phyloP scores from a whole-genome alignment of 2,329 filamentous ascomycete genomes.

The Dendrostoma leiphaemia region DNA sequence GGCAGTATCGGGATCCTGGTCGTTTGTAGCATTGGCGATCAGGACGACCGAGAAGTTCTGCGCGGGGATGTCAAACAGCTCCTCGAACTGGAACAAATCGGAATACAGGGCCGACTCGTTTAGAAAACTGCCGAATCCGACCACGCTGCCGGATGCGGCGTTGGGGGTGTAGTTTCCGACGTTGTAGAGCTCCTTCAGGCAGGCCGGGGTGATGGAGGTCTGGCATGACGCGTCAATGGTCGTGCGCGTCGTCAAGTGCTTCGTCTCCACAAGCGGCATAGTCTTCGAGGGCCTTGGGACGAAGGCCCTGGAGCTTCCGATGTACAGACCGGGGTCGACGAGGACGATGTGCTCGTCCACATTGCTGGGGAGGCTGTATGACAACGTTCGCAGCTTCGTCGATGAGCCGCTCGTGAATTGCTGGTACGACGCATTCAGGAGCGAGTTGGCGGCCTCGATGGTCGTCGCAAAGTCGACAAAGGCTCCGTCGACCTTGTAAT shows the following conservation, averaged over 20 bases:
- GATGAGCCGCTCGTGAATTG: conserved; percentile 28
- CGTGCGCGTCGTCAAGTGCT: background rate
- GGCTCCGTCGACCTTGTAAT: conserved; percentile 31
- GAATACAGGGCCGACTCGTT: conserved; percentile 48
- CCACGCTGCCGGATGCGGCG: conserved; percentile 40
- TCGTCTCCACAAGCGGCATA: background rate
- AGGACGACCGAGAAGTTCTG: conserved; percentile 53
- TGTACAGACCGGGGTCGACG: conserved; percentile 20
- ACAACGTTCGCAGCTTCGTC: conserved; percentile 15
- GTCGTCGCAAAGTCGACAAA: conserved; percentile 40
- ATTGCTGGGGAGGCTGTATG: conserved; percentile 12
- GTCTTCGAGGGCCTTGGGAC: conserved; percentile 1
- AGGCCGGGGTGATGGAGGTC: conserved; percentile 38
- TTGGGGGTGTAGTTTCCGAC: conserved; percentile 39
- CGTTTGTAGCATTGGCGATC: conserved; percentile 33
- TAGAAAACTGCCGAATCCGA: conserved; percentile 58
- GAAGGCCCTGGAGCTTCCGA: conserved; percentile 8
- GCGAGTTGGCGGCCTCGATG: conserved; percentile 25
- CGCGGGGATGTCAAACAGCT: conserved; percentile 11
- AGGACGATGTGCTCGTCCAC: conserved; percentile 7
- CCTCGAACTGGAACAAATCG: conserved; percentile 30
- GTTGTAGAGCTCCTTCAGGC: conserved; percentile 45
- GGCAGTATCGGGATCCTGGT: conserved; percentile 23
- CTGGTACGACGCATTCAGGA: conserved; percentile 28
- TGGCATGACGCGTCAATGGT: conserved; percentile 25